Evolutionary conservation across 768 basidiomycete species (phyloP), one percentile per base, ranked within the genome.

Genomic region (Mycena latifolia): DNA sequence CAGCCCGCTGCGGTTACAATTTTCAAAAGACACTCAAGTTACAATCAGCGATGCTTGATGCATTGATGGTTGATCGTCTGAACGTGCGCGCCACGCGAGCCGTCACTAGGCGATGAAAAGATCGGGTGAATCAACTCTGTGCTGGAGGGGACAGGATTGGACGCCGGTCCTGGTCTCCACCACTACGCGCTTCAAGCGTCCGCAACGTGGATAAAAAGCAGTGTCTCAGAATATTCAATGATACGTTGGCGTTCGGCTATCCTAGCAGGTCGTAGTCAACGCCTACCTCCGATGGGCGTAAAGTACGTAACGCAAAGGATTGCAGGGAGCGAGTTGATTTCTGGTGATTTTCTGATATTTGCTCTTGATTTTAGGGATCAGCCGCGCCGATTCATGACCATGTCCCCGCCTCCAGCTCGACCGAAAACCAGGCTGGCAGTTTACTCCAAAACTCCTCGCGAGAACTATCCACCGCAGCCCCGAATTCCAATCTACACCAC

Each of bases 401-500:
- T 4, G 69, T 61, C 54, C 58, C 50, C 15, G 27, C 29, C 22
- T 55, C 58, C 20, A 71, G 66, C 45, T 87, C 82, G 67, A 91
- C 77, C 31, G 84, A 85, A 73, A 92, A 92, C 90, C 90, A 92
- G 46, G 71, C 66, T 4, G 91, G 90, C 22, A 92, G 73, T 58
- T 81, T 84, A 57, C 79, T 78, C 91, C 91, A 92, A 69, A 92
- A 83, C 33, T 89, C 88, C 64, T 87, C 84, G 55, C 91, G 79
- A 47, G 88, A 85, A 47, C 77, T 77, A 67, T 89, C 85, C 48
- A 91, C 89, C 11, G 85, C 81, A n/a, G 79, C 75, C 24, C 84
- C 82, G 77, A 90, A 92, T 61, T 90, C 90, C 33, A 83, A 68
- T 62, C 88, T 81, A 72, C 91, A 92, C 55, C 76, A 79, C 72